Percentiles rank a stretch among this genome's conserved stretches.
Evolutionary conservation across 1,139 yeast genomes (phyloP).

Genomic region (Magnusiomyces tetraspermus): DNA sequence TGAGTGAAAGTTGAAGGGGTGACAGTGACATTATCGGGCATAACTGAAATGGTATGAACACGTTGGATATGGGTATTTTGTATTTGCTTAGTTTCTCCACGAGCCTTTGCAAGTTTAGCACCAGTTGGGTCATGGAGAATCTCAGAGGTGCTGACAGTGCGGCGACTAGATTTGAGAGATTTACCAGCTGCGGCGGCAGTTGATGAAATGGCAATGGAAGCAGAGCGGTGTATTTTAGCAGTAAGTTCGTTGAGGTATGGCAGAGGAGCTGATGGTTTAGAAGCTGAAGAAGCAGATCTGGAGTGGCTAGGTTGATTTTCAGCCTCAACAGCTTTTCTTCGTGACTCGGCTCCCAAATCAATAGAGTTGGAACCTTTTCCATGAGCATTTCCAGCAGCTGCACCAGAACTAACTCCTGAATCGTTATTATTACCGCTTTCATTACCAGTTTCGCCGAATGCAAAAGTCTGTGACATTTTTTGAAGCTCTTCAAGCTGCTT

Average conservation of each 20-base stretch:
- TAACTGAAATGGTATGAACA: neutral
- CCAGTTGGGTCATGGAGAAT: slow-evolving; percentile 3
- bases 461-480: slow-evolving; percentile 28
- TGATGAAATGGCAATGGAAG: slow-evolving; percentile 7
- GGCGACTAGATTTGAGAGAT: slow-evolving; percentile 4
- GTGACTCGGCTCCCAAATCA: neutral
- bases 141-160: slow-evolving; percentile 12
- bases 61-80: no score
- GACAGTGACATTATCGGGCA: neutral
- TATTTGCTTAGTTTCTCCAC: no score
- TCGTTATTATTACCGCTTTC: neutral
- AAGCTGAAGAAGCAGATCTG: neutral
- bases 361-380: neutral
- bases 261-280: neutral
- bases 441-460: slow-evolving; percentile 8
- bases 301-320: neutral
- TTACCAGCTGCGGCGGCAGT: neutral
- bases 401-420: neutral
- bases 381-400: neutral
- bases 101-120: neutral
- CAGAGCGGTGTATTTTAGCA: slow-evolving; percentile 8
- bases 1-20: neutral
- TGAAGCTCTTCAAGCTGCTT: slow-evolving; percentile 28
- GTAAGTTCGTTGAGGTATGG: slow-evolving; percentile 13
- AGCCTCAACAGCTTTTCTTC: neutral